Conservation (phyloP, 2,329 filamentous ascomycete genomes). For the Fusarium brevicatenulatum region DNA sequence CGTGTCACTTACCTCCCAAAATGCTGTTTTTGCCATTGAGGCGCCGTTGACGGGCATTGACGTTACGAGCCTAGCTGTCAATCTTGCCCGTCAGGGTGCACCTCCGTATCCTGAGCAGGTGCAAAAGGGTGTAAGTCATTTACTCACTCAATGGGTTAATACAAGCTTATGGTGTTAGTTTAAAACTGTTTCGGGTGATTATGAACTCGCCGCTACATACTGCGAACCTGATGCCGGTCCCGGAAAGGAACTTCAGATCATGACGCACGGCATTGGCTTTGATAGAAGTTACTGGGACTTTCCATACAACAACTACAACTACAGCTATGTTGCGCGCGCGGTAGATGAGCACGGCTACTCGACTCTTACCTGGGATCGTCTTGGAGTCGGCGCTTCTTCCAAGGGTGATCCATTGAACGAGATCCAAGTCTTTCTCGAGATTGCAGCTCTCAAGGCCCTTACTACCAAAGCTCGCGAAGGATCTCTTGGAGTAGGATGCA, state of each 20-base stretch:
- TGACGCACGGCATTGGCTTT: conserved; percentile 56
- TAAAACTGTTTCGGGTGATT: conserved; percentile 61
- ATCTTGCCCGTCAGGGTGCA: conserved; percentile 58
- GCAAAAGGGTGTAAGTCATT: conserved; percentile 54
- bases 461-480: conserved; percentile 61
- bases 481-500: conserved; percentile 53
- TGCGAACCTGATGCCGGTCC: conserved; percentile 64
- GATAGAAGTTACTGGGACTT: conserved; percentile 69
- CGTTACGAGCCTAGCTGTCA: conserved; percentile 64
- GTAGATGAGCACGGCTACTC: conserved; percentile 65
- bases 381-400: conserved; percentile 68
- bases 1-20: conserved; percentile 63
- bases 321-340: conserved; percentile 69
- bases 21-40: conserved; percentile 62
- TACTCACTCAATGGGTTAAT: not conserved
- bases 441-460: conserved; percentile 65
- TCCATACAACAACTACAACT: conserved; percentile 66
- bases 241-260: conserved; percentile 51
- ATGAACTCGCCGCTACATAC: conserved; percentile 69
- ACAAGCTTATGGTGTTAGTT: conserved; percentile 50
- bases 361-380: conserved; percentile 70
- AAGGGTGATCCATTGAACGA: conserved; percentile 68
- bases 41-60: conserved; percentile 64
- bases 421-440: conserved; percentile 67
- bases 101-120: conserved; percentile 58